Percentiles rank a stretch among this genome's conserved stretches.
These are phyloP conservation scores for Microsporum audouinii DNA, from an alignment of 2,329 filamentous ascomycete genomes.

Conservation along the genomic window DNA sequence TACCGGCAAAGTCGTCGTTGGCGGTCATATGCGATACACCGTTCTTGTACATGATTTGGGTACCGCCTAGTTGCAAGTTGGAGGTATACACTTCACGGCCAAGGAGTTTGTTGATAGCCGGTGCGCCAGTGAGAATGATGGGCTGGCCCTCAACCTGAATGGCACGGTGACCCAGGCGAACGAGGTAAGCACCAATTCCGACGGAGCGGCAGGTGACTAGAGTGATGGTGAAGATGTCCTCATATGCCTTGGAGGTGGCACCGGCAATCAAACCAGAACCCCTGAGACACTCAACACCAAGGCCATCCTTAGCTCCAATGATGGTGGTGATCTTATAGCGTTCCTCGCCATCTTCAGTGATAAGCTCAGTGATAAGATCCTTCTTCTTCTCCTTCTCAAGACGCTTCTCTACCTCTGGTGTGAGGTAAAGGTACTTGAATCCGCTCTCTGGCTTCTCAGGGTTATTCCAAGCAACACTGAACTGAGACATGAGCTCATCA, in stretches of 20 bases:
- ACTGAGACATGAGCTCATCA: slow-evolving; percentile 92
- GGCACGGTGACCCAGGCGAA: slow-evolving; percentile 93
- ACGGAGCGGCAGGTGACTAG: slow-evolving; percentile 96
- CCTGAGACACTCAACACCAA: slow-evolving; percentile 93
- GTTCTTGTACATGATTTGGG: slow-evolving; percentile 99
- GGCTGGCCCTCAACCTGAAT: slow-evolving; percentile 98
- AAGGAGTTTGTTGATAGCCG: slow-evolving; percentile 94
- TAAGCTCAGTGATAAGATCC: slow-evolving; percentile 75
- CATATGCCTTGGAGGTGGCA: slow-evolving; percentile 91
- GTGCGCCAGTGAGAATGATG: slow-evolving; percentile 95
- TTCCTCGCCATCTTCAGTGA: slow-evolving; percentile 76
- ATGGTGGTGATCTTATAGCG: slow-evolving; percentile 91
- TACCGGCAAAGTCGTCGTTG: slow-evolving; percentile 92
- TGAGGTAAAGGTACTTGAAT: slow-evolving; percentile 96
- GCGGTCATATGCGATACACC: slow-evolving; percentile 99
- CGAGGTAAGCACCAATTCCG: slow-evolving; percentile 97
- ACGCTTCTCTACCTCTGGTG: slow-evolving; percentile 70
- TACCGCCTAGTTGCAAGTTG: slow-evolving; percentile 96
- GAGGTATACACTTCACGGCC: slow-evolving; percentile 98
- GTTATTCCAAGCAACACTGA: slow-evolving; percentile 95
- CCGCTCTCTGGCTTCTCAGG: slow-evolving; percentile 66
- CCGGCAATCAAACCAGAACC: slow-evolving; percentile 97
- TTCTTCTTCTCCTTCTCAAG: slow-evolving; percentile 68
- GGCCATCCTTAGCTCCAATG: slow-evolving; percentile 83
- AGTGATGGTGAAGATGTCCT: slow-evolving; percentile 97